These are phyloP conservation scores for Astrephomene gubernaculifera DNA, from an alignment of 139 green algal genomes.

Conservation along the genomic window DNA sequence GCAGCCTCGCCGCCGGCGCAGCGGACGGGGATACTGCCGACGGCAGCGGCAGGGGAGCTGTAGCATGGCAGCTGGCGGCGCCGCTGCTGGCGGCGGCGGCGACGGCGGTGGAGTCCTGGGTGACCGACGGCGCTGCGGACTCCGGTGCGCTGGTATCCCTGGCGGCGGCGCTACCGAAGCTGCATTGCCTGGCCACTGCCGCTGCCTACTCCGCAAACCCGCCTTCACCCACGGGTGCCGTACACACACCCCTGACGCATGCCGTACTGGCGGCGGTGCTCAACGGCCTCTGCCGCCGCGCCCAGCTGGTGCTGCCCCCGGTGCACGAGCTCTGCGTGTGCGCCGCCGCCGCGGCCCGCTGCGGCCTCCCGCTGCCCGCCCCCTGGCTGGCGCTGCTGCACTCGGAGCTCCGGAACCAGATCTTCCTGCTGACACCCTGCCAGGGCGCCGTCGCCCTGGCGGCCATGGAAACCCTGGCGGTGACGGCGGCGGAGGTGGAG, in stretches of 20 bases:
- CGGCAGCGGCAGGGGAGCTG: not conserved
- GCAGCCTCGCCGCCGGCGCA: too few species aligned
- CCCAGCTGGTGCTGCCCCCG: not conserved
- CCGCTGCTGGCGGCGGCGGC: conserved; percentile 6
- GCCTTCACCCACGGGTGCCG: not conserved
- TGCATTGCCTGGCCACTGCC: not conserved
- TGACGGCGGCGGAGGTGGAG: not conserved
- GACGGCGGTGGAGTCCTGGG: not conserved
- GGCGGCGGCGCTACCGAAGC: not conserved
- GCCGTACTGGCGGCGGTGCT: conserved; percentile 7
- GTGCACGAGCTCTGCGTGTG: not conserved
- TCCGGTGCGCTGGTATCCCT: not conserved
- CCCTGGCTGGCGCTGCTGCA: conserved; percentile 24
- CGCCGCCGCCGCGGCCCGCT: conserved; percentile 10
- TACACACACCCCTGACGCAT: not conserved
- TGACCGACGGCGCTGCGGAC: not conserved
- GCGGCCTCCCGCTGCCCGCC: not conserved
- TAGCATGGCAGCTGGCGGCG: conserved; percentile 1
- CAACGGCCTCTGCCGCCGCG: not conserved
- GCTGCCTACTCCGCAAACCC: not conserved
- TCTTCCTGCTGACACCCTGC: not conserved
- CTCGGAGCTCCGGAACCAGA: conserved; percentile 24
- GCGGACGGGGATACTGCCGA: not conserved
- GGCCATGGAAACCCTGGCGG: not conserved
- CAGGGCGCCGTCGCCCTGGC: conserved; percentile 2